Evolutionary conservation across 176 grass and related monocot genomes (phyloP).

Genomic region (Aegilops longissima): DNA sequence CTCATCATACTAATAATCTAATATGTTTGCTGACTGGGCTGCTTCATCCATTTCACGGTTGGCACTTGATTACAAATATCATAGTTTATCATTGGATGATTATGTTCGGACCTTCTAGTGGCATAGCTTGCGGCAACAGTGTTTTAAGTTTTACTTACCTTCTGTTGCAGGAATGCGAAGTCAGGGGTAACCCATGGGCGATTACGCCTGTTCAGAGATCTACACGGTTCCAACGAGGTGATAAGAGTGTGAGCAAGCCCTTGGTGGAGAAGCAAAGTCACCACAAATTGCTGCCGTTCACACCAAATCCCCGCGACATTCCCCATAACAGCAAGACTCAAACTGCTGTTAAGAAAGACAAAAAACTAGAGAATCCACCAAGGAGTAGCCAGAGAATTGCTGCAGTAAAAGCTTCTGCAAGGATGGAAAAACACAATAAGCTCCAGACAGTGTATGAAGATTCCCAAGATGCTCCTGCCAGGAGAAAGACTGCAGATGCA

Average conservation of each 20-base stretch:
- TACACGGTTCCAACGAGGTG: neutral
- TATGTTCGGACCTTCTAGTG: neutral
- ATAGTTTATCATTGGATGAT: neutral
- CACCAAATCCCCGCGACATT: neutral
- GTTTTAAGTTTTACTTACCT: constrained; percentile 19
- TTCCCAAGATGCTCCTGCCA: constrained; percentile 3
- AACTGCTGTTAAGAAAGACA: neutral
- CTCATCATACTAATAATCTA: neutral
- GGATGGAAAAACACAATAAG: neutral
- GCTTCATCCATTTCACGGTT: neutral
- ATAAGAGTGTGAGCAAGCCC: neutral
- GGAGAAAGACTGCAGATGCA: neutral
- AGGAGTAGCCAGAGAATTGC: constrained; percentile 3
- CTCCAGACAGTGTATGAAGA: neutral
- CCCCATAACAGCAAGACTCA: neutral
- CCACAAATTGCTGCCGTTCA: neutral
- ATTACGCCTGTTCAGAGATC: constrained; percentile 26
- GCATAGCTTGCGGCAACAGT: neutral
- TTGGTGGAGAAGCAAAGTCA: neutral
- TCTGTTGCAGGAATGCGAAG: constrained; percentile 27
- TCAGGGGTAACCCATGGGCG: neutral
- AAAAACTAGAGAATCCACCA: constrained; percentile 7
- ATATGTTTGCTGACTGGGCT: neutral
- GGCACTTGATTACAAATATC: neutral
- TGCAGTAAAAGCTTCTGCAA: constrained; percentile 4